phyloP scores from a whole-genome alignment of 2,329 filamentous ascomycete genomes.

The Rhynchosporium graminicola region DNA sequence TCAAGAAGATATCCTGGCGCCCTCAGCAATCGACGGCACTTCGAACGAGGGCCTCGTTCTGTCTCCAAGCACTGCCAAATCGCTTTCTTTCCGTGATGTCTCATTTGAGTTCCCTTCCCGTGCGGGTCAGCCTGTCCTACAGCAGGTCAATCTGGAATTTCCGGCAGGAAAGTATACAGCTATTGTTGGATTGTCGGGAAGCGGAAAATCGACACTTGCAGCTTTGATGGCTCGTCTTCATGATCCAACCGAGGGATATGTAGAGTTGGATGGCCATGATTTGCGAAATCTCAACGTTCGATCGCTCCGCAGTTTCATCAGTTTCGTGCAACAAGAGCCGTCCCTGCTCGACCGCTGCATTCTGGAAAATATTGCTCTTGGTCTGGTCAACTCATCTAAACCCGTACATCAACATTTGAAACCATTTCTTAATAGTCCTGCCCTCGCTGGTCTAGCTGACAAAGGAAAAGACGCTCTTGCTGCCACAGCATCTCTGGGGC shows the following conservation, averaged over 20 bases:
- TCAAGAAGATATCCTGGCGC: constrained; percentile 22
- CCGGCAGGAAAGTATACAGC: constrained; percentile 47
- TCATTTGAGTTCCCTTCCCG: constrained; percentile 41
- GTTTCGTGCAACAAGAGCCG: constrained; percentile 57
- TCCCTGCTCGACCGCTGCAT: constrained; percentile 55
- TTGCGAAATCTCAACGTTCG: constrained; percentile 24
- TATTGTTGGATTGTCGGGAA: constrained; percentile 59
- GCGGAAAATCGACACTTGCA: constrained; percentile 58
- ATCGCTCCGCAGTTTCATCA: constrained; percentile 44
- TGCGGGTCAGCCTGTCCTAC: constrained; percentile 36
- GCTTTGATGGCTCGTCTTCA: constrained; percentile 59
- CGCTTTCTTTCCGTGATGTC: constrained; percentile 41
- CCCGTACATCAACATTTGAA: constrained; percentile 42
- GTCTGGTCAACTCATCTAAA: constrained; percentile 46
- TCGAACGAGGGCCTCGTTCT: constrained; percentile 18
- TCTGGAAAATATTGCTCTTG: constrained; percentile 31
- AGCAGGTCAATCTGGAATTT: constrained; percentile 38
- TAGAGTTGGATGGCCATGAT: constrained; percentile 26
- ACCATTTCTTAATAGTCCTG: constrained; percentile 44
- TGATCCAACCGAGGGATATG: constrained; percentile 46
- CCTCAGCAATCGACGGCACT: constrained; percentile 30
- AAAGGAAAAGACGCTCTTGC: constrained; percentile 43
- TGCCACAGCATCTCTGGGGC: not conserved
- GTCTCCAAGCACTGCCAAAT: constrained; percentile 32
- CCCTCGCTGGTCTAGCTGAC: constrained; percentile 47